Conservation (phyloP, 1,284 basidiomycete genomes). For the Irpex sp. region DNA sequence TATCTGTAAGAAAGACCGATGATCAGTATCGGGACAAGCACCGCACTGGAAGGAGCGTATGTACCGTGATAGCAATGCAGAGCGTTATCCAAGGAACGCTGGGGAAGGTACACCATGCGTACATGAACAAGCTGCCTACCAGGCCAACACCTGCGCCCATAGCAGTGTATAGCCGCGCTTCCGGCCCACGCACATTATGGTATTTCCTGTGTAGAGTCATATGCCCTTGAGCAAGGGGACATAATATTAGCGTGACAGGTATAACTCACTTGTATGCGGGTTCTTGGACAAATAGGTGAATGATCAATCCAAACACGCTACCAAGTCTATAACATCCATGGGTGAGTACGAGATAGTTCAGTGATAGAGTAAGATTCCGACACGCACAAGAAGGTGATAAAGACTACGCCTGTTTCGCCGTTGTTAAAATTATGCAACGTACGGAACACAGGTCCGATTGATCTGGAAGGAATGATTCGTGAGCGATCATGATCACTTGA, state of each 20-base stretch:
- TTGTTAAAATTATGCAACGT: conserved; percentile 64
- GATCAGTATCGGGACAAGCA: background rate
- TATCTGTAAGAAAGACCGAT: conserved; percentile 11
- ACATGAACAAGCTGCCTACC: conserved; percentile 64
- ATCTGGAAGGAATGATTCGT: conserved; percentile 33
- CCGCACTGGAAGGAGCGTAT: conserved; percentile 12
- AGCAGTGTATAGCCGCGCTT: conserved; percentile 70
- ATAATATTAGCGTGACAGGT: background rate
- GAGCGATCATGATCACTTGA: too few relatives aligned
- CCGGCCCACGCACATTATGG: conserved; percentile 54
- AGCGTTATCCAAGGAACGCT: conserved; percentile 55
- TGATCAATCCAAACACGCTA: conserved; percentile 49
- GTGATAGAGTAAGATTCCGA: too few relatives aligned
- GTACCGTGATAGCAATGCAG: conserved; percentile 49
- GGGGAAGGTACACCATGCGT: conserved; percentile 56
- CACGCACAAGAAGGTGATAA: conserved; percentile 54
- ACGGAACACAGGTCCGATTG: conserved; percentile 58
- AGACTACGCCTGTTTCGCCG: conserved; percentile 61
- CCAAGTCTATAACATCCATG: conserved; percentile 47
- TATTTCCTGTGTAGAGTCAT: conserved; percentile 39
- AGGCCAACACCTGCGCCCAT: conserved; percentile 63
- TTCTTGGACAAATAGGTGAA: conserved; percentile 61
- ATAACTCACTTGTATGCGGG: conserved; percentile 52
- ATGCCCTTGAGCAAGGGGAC: background rate
- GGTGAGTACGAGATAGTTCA: too few relatives aligned